These are phyloP conservation scores for Saccharomyces paradoxus DNA, from an alignment of 805 yeast genomes.

Conservation along the genomic window DNA sequence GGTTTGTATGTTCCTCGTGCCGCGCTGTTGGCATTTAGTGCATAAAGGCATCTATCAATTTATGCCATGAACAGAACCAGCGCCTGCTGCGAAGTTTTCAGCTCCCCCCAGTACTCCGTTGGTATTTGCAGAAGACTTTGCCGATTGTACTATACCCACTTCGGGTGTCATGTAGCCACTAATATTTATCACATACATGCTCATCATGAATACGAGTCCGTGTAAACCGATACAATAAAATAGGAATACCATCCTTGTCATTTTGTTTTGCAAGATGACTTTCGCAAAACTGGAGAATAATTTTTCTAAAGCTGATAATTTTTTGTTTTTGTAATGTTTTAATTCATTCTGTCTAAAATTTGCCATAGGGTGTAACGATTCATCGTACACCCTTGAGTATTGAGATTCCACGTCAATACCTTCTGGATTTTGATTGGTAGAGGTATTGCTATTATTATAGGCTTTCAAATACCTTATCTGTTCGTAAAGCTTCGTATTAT, in stretches of 20 bases:
- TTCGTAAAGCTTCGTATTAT: conserved; percentile 74
- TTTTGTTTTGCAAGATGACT: conserved; percentile 63
- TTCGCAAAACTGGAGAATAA: conserved; percentile 65
- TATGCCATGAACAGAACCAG: neutral
- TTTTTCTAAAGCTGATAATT: conserved; percentile 70
- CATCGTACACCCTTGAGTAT: conserved; percentile 61
- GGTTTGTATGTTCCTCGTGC: neutral
- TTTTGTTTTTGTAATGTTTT: conserved; percentile 57
- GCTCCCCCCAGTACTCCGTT: conserved; percentile 3
- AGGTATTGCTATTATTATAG: conserved; percentile 27
- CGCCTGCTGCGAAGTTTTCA: neutral
- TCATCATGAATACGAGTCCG: conserved; percentile 57
- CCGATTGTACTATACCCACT: conserved; percentile 25
- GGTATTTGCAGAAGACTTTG: conserved; percentile 4
- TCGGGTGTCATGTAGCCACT: conserved; percentile 40
- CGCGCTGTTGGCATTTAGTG: neutral
- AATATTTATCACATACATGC: conserved; percentile 45
- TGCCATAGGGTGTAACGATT: conserved; percentile 74
- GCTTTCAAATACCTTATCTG: conserved; percentile 60
- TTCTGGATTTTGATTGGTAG: conserved; percentile 14
- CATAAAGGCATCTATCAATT: neutral
- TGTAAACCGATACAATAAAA: conserved; percentile 71
- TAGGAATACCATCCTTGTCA: conserved; percentile 64
- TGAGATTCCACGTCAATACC: conserved; percentile 46
- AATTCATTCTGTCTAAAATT: conserved; percentile 72